Evolutionary conservation across 176 grass and related monocot genomes (phyloP).

Genomic region (Eremochloa ophiuroides): DNA sequence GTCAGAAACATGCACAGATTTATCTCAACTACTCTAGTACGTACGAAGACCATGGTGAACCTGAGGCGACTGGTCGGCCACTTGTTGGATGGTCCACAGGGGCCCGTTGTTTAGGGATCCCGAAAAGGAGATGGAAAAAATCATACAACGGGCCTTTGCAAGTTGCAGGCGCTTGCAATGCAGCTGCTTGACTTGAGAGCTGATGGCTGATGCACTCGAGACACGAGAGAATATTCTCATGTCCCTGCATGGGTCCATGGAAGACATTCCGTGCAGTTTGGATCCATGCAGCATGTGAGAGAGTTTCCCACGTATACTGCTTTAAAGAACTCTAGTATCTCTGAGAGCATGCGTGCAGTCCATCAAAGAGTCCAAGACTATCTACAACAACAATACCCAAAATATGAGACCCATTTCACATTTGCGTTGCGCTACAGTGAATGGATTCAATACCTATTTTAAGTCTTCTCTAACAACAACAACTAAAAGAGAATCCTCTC

Average conservation of each 20-base stretch:
- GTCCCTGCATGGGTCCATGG: neutral
- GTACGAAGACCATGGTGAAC: too few species aligned
- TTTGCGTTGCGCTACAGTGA: too few species aligned
- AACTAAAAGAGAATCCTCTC: too few species aligned
- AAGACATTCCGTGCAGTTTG: slow-evolving; percentile 2
- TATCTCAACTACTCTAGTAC: too few species aligned
- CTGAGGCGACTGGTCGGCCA: neutral
- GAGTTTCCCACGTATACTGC: too few species aligned
- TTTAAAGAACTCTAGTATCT: neutral
- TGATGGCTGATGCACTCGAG: neutral
- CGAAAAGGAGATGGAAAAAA: neutral
- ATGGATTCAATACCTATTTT: too few species aligned
- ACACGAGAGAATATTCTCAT: slow-evolving; percentile 10
- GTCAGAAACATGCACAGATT: too few species aligned
- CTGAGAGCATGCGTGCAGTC: neutral
- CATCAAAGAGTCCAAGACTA: neutral
- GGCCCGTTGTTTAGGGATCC: slow-evolving; percentile 29
- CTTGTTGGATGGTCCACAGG: slow-evolving; percentile 1
- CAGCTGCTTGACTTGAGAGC: slow-evolving; percentile 4
- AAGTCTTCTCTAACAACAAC: too few species aligned
- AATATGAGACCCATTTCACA: too few species aligned
- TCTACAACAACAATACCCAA: too few species aligned
- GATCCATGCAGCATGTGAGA: neutral
- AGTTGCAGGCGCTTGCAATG: neutral
- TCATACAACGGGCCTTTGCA: neutral